Evolutionary conservation across 176 grass and related monocot genomes (phyloP), one percentile per base, ranked within the genome.

Genomic region (Triticum dicoccoides): DNA sequence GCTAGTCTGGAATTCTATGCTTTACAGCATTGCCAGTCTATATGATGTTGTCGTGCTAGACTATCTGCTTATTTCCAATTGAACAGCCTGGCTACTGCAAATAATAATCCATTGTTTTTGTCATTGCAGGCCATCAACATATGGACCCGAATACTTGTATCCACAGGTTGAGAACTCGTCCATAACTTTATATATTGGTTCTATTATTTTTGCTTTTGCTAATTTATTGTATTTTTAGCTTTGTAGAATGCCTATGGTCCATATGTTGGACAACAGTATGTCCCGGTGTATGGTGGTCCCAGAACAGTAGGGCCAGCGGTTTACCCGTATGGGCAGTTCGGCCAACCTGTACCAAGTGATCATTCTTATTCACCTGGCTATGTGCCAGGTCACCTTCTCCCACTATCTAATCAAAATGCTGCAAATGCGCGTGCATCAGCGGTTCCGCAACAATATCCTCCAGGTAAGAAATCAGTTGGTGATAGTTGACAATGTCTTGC

Each of bases 161-260:
- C 89, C 81, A 79, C 92, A 91, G 92, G 92, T 94, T 85, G 81
- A 86, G 81, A 85, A 89, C 56, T 91, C 80, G 15, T 47, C 11
- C 5, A 29, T 44, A 39, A 13, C 68, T 84, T 61, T 58, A 17
- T 67, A 41, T 20, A 63, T 21, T 42, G 0, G 33, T 44, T 72
- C 30, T 18, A 30, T 34, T 15, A 52, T 62, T 64, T 12, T 82
- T 34, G 72, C 24, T 90, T 64, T 89, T 67, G 38, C 82, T 90
- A 84, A 88, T 90, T 88, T 90, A 71, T 80, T 72, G 30, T 63
- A 45, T 79, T 91, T 79, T 89, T 87, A 89, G 84, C 80, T 85
- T 87, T 94, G 82, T 89, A 94, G 92, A 94, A 91, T 91, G 92
- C 86, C n/a, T 94, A 91, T 74, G 79, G 72, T 82, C 85, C 92